Base-by-base conservation (phyloP, 768 basidiomycete species). In the Leccinum fibrillosum region DNA sequence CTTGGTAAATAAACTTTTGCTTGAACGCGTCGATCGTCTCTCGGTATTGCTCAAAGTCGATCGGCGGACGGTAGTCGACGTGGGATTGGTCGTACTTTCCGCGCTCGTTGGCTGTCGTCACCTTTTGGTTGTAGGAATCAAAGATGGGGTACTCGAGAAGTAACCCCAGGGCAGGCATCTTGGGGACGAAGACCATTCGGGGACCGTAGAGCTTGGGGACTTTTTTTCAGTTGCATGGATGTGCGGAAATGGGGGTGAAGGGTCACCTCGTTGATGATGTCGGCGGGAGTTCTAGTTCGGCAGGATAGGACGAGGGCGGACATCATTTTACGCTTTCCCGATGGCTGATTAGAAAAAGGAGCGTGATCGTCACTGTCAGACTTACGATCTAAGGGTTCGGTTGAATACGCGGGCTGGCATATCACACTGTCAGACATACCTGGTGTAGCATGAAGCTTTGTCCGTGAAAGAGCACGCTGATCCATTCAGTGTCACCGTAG, bases 401-500 rank as follows among this genome's bases (percentile, higher is more conserved):
- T 56, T 56, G 69, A 64, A 57, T 63, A 59, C 39, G 32, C 3
- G 5, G 9, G 15, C 13, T 44, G 19, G 25, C 26, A 32, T 12
- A 21, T 26, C 57, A 42, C 35, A 49, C 8, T 49, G 49, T 63
- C 67, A 32, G n/a, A 75, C 80, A 54, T 66, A 94, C 94, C 80
- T 99, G 97, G 72, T 99, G 96, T 54, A 99, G 75, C 97, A 99
- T 98, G 73, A 99, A 99, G 65, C 92, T 94, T 73, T 99, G 97
- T 0, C 96, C 97, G 69, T 98, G 94, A 70, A 97, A 89, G 59
- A 90, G 78, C 19, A 98, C 86, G 48, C 89, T 90, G 47, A 98
- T 84, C 95, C 96, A 98, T 68, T 99, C 96, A 2, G 90, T 95
- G 39, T 86, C 87, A 21, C 91, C 93, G 60, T 93, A 88, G 2